These are phyloP conservation scores for Hygrocybe coccinea DNA, from an alignment of 768 basidiomycete species.

Conservation along the genomic window DNA sequence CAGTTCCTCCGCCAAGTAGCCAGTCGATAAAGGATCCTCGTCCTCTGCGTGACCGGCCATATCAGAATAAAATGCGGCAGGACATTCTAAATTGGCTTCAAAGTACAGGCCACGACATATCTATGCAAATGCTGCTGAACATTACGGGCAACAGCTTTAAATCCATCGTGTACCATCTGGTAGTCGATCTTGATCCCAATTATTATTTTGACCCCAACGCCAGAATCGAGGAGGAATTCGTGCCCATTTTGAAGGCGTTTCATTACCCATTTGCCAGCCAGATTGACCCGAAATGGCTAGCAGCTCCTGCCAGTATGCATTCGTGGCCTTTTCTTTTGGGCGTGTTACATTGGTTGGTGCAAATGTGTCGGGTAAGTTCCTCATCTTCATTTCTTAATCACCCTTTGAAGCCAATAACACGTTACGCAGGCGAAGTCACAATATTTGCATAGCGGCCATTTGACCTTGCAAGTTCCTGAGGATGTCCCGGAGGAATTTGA, in stretches of 20 bases:
- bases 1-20: slow-evolving; percentile 46
- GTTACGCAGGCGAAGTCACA: slow-evolving; percentile 18
- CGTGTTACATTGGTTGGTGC: slow-evolving; percentile 88
- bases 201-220: slow-evolving; percentile 48
- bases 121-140: slow-evolving; percentile 61
- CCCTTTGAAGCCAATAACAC: too few relatives aligned
- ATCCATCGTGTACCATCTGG: slow-evolving; percentile 74
- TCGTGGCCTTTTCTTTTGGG: slow-evolving; percentile 90
- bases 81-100: slow-evolving; percentile 72
- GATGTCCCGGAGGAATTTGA: slow-evolving; percentile 72
- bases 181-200: slow-evolving; percentile 64
- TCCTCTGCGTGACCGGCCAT: slow-evolving; percentile 70
- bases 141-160: slow-evolving; percentile 87
- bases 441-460: slow-evolving; percentile 60
- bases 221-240: slow-evolving; percentile 78
- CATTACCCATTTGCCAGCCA: slow-evolving; percentile 77
- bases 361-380: slow-evolving; percentile 66
- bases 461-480: slow-evolving; percentile 58
- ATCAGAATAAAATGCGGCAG: slow-evolving; percentile 70
- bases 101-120: slow-evolving; percentile 59
- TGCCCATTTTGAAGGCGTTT: slow-evolving; percentile 65
- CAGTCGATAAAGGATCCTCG: slow-evolving; percentile 68
- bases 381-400: neutral
- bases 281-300: slow-evolving; percentile 82
- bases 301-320: slow-evolving; percentile 83